Conservation (phyloP, 495 filamentous ascomycete species). For the Aspergillus avenaceus region DNA sequence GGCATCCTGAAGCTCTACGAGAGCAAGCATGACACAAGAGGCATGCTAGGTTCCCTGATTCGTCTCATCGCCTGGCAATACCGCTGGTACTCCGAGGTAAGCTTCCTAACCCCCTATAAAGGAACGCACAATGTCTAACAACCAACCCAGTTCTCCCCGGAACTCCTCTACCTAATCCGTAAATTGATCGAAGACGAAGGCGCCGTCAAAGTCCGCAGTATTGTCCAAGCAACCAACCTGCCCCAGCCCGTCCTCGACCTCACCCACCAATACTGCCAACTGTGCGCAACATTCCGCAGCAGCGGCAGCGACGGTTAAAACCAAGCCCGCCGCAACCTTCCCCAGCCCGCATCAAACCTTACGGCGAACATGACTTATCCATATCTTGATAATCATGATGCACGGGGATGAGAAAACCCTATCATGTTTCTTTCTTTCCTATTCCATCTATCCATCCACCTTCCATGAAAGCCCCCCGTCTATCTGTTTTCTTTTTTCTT, state of each 20-base stretch:
- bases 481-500: not conserved
- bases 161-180: slow-evolving; percentile 78
- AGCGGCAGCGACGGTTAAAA: slow-evolving; percentile 82
- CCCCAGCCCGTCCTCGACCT: slow-evolving; percentile 90
- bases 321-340: not conserved
- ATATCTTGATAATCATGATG: too few relatives aligned
- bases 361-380: too few relatives aligned
- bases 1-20: slow-evolving; percentile 79
- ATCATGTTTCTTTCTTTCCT: too few relatives aligned
- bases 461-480: too few relatives aligned
- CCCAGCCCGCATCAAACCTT: too few relatives aligned
- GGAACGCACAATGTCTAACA: slow-evolving; percentile 8
- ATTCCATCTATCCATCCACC: not conserved
- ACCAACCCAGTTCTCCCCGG: slow-evolving; percentile 76
- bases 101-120: slow-evolving; percentile 9
- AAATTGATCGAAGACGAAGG: slow-evolving; percentile 96
- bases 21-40: slow-evolving; percentile 65
- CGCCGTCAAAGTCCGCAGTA: slow-evolving; percentile 93
- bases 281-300: slow-evolving; percentile 92
- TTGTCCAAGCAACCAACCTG: slow-evolving; percentile 90
- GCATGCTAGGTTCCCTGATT: slow-evolving; percentile 76
- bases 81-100: slow-evolving; percentile 93
- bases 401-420: too few relatives aligned
- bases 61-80: slow-evolving; percentile 95
- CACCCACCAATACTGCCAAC: slow-evolving; percentile 91